A percentile compares a stretch with the other conserved stretches of the same genome.
Conservation (phyloP, 2,329 filamentous ascomycete genomes). For the Diplodia corticola region DNA sequence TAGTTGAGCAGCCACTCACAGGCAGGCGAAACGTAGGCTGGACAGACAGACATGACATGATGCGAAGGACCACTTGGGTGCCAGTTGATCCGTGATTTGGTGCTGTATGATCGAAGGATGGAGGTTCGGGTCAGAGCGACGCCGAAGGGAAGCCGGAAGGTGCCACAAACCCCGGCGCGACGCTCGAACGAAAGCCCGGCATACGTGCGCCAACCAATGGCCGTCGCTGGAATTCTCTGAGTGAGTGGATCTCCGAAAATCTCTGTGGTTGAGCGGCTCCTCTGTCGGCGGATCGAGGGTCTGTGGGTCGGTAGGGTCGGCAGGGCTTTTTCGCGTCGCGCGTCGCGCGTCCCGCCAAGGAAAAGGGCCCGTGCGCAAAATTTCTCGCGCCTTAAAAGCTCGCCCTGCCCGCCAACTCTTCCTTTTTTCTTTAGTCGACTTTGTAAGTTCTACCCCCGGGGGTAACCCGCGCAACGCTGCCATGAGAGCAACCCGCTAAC, state of each 20-base stretch:
- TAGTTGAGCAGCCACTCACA: too few species aligned
- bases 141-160: neutral
- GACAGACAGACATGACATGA: too few species aligned
- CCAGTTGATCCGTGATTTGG: too few species aligned
- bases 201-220: neutral
- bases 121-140: neutral
- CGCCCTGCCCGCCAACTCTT: neutral
- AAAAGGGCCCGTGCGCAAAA: neutral
- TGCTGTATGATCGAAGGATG: too few species aligned
- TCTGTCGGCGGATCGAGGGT: neutral
- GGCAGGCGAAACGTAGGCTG: too few species aligned
- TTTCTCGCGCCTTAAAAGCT: neutral
- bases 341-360: neutral
- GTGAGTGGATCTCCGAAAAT: neutral
- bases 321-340: neutral
- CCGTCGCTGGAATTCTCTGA: neutral
- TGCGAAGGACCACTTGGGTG: too few species aligned
- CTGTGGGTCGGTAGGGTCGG: too few species aligned
- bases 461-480: neutral
- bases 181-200: neutral
- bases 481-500: neutral
- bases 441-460: conserved; percentile 7
- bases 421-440: conserved; percentile 15
- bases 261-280: neutral
- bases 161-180: neutral